phyloP scores from a whole-genome alignment of 2,329 filamentous ascomycete species.

The Thielaviopsis ethacetica region DNA sequence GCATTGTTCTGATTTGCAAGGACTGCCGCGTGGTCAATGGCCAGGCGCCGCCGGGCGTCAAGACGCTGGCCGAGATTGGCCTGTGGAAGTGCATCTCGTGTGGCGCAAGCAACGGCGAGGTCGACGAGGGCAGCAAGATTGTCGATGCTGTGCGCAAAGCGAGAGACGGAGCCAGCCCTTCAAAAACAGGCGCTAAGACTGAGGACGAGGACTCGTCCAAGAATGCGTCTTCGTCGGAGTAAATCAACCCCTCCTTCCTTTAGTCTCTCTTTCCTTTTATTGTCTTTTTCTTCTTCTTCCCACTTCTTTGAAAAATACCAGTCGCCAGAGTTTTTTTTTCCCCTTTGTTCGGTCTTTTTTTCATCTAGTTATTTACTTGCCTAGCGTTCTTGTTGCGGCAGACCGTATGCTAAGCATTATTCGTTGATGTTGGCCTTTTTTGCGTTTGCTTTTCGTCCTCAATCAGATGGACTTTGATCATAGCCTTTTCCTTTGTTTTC shows the following conservation, averaged over 20 bases:
- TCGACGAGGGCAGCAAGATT: constrained; percentile 59
- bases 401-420: background rate
- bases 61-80: constrained; percentile 61
- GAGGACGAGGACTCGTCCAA: constrained; percentile 13
- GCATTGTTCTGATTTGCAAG: constrained; percentile 70
- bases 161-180: constrained; percentile 11
- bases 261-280: background rate
- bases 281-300: background rate
- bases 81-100: constrained; percentile 84
- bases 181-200: background rate
- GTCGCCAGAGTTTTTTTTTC: background rate
- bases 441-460: background rate
- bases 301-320: background rate
- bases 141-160: constrained; percentile 43
- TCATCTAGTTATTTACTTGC: too few relatives aligned
- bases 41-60: constrained; percentile 78
- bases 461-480: background rate
- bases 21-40: constrained; percentile 83
- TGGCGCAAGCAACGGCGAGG: constrained; percentile 62
- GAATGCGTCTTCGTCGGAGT: constrained; percentile 3
- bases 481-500: background rate
- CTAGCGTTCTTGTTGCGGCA: too few relatives aligned
- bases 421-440: background rate
- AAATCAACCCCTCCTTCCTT: background rate
- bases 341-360: too few relatives aligned